Evolutionary conservation across 192 early-diverging fungal species (phyloP).

Genomic region (Cetraspora pellucida): DNA sequence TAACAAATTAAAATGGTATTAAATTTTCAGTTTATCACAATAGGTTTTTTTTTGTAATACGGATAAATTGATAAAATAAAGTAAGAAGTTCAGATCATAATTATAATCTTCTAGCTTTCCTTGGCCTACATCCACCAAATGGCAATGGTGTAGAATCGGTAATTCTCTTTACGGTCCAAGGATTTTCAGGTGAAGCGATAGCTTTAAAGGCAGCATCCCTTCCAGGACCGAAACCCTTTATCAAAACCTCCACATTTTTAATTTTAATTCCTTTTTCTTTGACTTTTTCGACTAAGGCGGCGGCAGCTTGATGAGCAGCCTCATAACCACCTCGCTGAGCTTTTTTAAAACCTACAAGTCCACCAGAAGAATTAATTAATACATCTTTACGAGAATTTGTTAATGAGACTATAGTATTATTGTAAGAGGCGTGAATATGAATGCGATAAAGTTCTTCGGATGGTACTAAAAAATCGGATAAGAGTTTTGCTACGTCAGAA

Average conservation of each 20-base stretch:
- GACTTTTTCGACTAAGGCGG: conserved; percentile 67
- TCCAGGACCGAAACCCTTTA: conserved; percentile 91
- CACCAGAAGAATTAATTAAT: conserved; percentile 76
- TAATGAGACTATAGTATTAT: conserved; percentile 90
- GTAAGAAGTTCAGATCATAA: not conserved
- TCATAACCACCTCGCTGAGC: conserved; percentile 86
- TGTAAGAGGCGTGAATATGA: conserved; percentile 62
- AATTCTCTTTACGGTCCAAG: conserved; percentile 74
- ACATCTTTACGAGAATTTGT: conserved; percentile 70
- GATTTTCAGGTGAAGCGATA: conserved; percentile 64
- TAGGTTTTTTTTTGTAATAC: not conserved
- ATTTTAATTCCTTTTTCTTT: conserved; percentile 69
- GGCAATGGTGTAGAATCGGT: conserved; percentile 90
- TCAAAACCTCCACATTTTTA: conserved; percentile 69
- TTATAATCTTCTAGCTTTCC: conserved; percentile 86
- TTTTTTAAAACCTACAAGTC: conserved; percentile 85
- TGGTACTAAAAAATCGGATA: conserved; percentile 17
- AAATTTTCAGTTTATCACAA: not conserved
- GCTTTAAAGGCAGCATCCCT: conserved; percentile 92
- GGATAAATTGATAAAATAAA: too few relatives aligned
- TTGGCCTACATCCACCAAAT: conserved; percentile 89
- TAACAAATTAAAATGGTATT: too few relatives aligned
- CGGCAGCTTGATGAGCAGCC: conserved; percentile 87
- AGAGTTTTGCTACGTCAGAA: conserved; percentile 10
- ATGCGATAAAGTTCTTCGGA: conserved; percentile 47